Base-by-base conservation (phyloP, 1,139 yeast species). In the Zhuliangozyma parablackwelliae region DNA sequence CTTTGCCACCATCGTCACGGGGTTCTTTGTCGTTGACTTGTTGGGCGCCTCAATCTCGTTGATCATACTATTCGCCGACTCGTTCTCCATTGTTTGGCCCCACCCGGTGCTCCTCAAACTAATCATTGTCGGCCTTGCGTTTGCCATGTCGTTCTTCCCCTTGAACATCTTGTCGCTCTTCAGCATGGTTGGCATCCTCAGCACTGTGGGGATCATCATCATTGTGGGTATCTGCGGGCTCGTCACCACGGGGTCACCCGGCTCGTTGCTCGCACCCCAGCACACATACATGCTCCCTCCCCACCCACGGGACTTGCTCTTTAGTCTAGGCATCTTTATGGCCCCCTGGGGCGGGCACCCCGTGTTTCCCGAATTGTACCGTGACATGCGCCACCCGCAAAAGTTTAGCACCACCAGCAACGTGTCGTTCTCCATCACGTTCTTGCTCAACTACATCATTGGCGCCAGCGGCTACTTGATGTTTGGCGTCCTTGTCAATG, bases 331-430 rank as follows among this genome's bases (percentile, higher is more conserved):
- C 6, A 72, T 86, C 31, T 74, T 84, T 47, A 82, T 86, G 82
- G 85, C 94, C 7, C 90, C 92, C 11, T 86, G 92, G 86, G 94
- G 95, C 44, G 95, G 95, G 3, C 95, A 86, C 57, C 89, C 94
- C 1, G 86, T 86, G 16, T 84, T 84, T 49, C 95, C 95, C 2
- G 87, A 84, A 51, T 66, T 86, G 36, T 82, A 80, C 56, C 70
- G 82, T 32, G 95, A 86, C 56, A 85, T 86, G 95, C 75, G 88
- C 51, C 90, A 82, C 50, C 90, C 92, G 2, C 32, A 45, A n/a
- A 68, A 65, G 39, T 70, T 49, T 42, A 42, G 45, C 13, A 38
- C 39, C 8, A 54, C 64, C 36, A 53, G 65, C 37, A 54, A 57
- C 35, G 41, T 59, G 11, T 57, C 75, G 3, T 70, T 68, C 43